A percentile compares a stretch with the other conserved stretches of the same genome.
Evolutionary conservation across 306 rosid genomes (phyloP).

Genomic region (Canavalia ensiformis): DNA sequence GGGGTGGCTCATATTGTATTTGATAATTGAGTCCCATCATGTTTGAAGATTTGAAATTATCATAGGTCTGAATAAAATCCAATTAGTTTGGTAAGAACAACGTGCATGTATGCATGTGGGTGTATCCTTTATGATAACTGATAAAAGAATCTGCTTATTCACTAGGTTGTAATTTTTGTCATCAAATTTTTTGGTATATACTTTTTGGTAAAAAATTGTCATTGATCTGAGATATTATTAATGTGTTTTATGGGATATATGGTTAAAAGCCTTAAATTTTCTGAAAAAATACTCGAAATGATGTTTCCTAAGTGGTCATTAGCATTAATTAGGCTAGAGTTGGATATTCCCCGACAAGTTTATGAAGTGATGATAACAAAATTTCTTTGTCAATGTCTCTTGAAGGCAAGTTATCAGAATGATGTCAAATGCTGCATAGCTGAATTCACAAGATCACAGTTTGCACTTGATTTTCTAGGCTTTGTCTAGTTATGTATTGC

Average conservation of each 20-base stretch:
- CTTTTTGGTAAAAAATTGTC: neutral
- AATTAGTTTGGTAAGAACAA: neutral
- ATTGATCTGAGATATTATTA: neutral
- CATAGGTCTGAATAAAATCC: neutral
- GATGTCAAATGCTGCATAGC: slow-evolving; percentile 15
- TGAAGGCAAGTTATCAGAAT: slow-evolving; percentile 7
- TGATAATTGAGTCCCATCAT: neutral
- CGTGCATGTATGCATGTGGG: neutral
- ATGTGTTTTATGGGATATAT: neutral
- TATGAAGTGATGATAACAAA: slow-evolving; percentile 2
- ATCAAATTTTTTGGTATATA: no score
- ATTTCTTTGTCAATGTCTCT: neutral
- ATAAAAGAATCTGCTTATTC: slow-evolving; percentile 17
- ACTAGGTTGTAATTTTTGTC: neutral
- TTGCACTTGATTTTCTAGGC: neutral
- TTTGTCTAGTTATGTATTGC: neutral
- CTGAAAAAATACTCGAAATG: neutral
- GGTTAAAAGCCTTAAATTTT: slow-evolving; percentile 2
- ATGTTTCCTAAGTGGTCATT: neutral
- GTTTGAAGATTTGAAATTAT: neutral
- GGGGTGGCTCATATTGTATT: neutral
- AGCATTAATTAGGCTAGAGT: neutral
- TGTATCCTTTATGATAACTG: no score
- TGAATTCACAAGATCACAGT: neutral
- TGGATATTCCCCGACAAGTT: slow-evolving; percentile 16